These are phyloP conservation scores for Malania oleifera DNA, from an alignment of 164 flowering plant species.

Conservation along the genomic window DNA sequence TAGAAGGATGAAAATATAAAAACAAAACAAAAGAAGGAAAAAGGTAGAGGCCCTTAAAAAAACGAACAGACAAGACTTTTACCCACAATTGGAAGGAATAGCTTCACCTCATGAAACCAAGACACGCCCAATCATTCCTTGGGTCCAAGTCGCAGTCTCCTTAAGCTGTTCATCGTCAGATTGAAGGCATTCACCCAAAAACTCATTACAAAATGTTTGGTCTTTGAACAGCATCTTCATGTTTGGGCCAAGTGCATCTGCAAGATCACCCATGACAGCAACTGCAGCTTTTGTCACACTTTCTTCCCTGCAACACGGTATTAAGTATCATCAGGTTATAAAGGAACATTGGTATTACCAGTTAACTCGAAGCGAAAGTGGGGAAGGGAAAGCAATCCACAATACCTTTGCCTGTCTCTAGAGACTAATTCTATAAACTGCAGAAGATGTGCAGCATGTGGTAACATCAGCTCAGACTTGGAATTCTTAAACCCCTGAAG, in stretches of 20 bases:
- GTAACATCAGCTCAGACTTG: constrained; percentile 67
- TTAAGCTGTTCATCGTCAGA: constrained; percentile 77
- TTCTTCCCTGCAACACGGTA: constrained; percentile 54
- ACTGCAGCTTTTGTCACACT: constrained; percentile 74
- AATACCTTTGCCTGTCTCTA: constrained; percentile 55
- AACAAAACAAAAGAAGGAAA: too few relatives aligned
- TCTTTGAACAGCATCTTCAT: constrained; percentile 42
- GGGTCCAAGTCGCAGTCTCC: constrained; percentile 78
- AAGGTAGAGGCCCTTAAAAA: not conserved
- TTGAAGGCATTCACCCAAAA: constrained; percentile 61
- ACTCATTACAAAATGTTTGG: constrained; percentile 33
- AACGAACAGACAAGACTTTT: not conserved
- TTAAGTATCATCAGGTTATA: not conserved
- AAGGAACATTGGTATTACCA: not conserved
- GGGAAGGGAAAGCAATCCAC: not conserved
- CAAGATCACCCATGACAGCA: constrained; percentile 80
- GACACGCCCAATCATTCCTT: constrained; percentile 65
- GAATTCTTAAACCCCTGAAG: constrained; percentile 75
- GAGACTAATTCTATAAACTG: constrained; percentile 66
- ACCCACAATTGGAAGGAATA: not conserved
- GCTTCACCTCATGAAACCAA: constrained; percentile 43
- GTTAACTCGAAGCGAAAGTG: not conserved
- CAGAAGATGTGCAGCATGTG: constrained; percentile 65
- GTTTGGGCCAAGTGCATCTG: constrained; percentile 72
- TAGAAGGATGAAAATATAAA: not conserved